Percentiles rank a stretch among this genome's conserved stretches.
phyloP scores from a whole-genome alignment of 306 rosid species.

The Echinosophora koreensis region DNA sequence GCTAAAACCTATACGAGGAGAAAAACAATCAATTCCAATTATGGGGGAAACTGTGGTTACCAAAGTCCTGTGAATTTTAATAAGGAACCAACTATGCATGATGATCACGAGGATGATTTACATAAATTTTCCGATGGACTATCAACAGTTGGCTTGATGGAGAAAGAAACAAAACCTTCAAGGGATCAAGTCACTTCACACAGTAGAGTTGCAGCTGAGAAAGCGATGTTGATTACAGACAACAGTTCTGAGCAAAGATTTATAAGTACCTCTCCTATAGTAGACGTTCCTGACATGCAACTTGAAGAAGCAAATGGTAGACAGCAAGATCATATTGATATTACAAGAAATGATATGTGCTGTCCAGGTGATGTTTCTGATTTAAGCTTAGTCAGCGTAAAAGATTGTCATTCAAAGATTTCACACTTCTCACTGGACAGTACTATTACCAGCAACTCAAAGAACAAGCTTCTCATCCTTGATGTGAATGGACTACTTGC shows the following conservation, averaged over 20 bases:
- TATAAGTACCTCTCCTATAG: slow-evolving; percentile 22
- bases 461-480: slow-evolving; percentile 89
- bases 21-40: slow-evolving; percentile 7
- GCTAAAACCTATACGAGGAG: slow-evolving; percentile 37
- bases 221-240: slow-evolving; percentile 30
- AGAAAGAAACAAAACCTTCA: slow-evolving; percentile 33
- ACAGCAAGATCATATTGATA: slow-evolving; percentile 35
- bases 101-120: too few relatives aligned
- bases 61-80: slow-evolving; percentile 30
- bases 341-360: slow-evolving; percentile 32
- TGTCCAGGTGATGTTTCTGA: slow-evolving; percentile 48
- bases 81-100: slow-evolving; percentile 35
- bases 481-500: slow-evolving; percentile 94
- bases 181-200: slow-evolving; percentile 44
- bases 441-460: slow-evolving; percentile 48
- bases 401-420: slow-evolving; percentile 43
- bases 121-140: slow-evolving; percentile 11
- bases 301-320: slow-evolving; percentile 41
- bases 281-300: slow-evolving; percentile 34
- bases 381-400: slow-evolving; percentile 40
- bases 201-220: slow-evolving; percentile 38
- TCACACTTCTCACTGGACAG: slow-evolving; percentile 47
- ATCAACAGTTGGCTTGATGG: slow-evolving; percentile 35
- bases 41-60: not conserved
- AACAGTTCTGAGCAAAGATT: slow-evolving; percentile 13